A percentile compares a stretch with the other conserved stretches of the same genome.
These are phyloP conservation scores for Tulasnella sp. DNA, from an alignment of 768 basidiomycete species.

Conservation along the genomic window DNA sequence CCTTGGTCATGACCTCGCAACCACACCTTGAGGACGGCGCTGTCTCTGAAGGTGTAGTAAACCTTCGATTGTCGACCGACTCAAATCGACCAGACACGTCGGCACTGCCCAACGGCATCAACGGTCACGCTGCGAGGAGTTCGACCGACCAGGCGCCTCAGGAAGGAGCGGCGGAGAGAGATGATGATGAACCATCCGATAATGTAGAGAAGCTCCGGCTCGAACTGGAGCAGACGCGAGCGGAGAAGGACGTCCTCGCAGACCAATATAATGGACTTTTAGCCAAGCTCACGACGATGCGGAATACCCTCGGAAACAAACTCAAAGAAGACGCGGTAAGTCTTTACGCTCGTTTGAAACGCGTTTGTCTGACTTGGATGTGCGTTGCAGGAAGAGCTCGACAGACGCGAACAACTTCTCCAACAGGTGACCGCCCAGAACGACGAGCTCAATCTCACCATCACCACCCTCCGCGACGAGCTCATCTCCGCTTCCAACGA, in stretches of 20 bases:
- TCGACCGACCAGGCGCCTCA: not conserved
- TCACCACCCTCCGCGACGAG: slow-evolving; percentile 74
- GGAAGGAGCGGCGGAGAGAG: not conserved
- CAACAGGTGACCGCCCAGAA: slow-evolving; percentile 68
- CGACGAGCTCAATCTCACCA: slow-evolving; percentile 54
- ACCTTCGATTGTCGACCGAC: not conserved
- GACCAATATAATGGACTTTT: slow-evolving; percentile 78
- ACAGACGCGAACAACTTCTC: slow-evolving; percentile 76
- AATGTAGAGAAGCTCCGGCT: slow-evolving; percentile 36
- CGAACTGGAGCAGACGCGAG: slow-evolving; percentile 61
- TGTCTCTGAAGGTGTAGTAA: not conserved
- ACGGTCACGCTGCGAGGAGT: not conserved
- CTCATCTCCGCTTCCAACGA: slow-evolving; percentile 67
- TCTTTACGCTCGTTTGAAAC: slow-evolving; percentile 15
- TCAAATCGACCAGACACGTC: not conserved
- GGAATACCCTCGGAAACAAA: slow-evolving; percentile 86
- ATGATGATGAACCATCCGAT: not conserved
- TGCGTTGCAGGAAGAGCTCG: slow-evolving; percentile 84
- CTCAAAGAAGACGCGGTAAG: slow-evolving; percentile 91
- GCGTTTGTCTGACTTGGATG: slow-evolving; percentile 12
- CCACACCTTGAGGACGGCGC: not conserved
- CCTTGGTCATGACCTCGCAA: not conserved
- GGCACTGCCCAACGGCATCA: slow-evolving; percentile 1
- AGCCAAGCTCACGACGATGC: slow-evolving; percentile 84
- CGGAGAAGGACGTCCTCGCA: slow-evolving; percentile 82